Conservation (phyloP, 169 alveolate genomes). For the Cardiosporidium cionae region DNA sequence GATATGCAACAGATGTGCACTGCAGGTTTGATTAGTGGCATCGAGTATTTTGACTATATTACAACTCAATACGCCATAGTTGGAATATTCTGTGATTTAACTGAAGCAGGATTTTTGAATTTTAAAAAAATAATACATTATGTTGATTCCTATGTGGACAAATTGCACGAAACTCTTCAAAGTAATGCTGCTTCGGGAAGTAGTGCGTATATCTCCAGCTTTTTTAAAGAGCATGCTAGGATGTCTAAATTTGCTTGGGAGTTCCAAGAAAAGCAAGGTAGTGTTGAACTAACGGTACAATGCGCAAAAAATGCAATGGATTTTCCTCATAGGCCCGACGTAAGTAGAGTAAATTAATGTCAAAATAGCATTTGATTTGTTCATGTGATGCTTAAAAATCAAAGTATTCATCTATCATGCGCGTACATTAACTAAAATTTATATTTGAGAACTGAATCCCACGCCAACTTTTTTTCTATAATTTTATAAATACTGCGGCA, state of each 20-base stretch:
- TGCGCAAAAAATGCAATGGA: not conserved
- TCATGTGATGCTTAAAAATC: too few relatives aligned
- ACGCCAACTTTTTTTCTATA: not conserved
- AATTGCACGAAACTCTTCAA: not conserved
- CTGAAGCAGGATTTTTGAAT: not conserved
- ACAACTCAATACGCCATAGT: not conserved
- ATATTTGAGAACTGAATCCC: too few relatives aligned
- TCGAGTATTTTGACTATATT: not conserved
- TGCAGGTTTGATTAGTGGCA: not conserved
- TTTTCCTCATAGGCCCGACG: not conserved
- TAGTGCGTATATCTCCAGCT: not conserved
- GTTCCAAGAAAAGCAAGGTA: not conserved
- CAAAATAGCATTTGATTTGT: too few relatives aligned
- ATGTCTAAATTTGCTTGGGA: not conserved
- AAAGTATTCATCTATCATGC: too few relatives aligned
- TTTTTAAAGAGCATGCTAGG: not conserved
- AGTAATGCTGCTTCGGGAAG: not conserved
- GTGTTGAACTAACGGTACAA: not conserved
- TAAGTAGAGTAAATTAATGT: too few relatives aligned
- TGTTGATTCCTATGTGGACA: not conserved
- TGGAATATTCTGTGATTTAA: not conserved
- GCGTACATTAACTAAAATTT: too few relatives aligned
- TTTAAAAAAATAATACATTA: not conserved
- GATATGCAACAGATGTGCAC: too few relatives aligned
- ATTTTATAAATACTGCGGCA: not conserved